Percentiles rank a stretch among this genome's conserved stretches.
These are phyloP conservation scores for Salvia miltiorrhiza DNA, from an alignment of 257 asterid species.

Conservation along the genomic window DNA sequence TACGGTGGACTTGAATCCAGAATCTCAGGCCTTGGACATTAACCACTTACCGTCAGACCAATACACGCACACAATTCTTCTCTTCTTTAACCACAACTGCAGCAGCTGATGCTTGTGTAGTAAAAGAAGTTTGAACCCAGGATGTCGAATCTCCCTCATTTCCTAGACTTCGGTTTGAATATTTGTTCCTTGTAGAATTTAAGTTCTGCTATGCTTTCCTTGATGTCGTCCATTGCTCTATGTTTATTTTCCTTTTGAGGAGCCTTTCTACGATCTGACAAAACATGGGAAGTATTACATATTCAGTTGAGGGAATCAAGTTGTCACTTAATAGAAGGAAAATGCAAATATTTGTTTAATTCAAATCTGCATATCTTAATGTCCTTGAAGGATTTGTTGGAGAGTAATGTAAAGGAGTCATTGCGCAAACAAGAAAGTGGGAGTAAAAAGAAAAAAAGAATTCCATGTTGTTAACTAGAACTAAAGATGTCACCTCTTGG, in stretches of 20 bases:
- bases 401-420: neutral
- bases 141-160: slow-evolving; percentile 28
- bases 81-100: too few relatives aligned
- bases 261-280: slow-evolving; percentile 61
- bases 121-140: neutral
- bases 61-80: too few relatives aligned
- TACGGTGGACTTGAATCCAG: too few relatives aligned
- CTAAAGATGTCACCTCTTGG: slow-evolving; percentile 63
- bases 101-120: neutral
- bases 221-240: slow-evolving; percentile 93
- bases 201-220: slow-evolving; percentile 86
- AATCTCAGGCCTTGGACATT: too few relatives aligned
- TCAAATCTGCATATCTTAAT: neutral
- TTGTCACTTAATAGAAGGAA: neutral
- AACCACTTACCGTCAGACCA: too few relatives aligned
- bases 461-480: neutral
- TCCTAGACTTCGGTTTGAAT: slow-evolving; percentile 54
- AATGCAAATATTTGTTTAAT: neutral
- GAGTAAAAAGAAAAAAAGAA: neutral
- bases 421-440: neutral
- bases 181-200: slow-evolving; percentile 73
- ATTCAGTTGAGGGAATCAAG: neutral
- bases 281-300: neutral
- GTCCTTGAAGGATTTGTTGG: neutral
- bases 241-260: slow-evolving; percentile 79